phyloP scores from a whole-genome alignment of 2,329 filamentous ascomycete species.

The Alternaria dauci region DNA sequence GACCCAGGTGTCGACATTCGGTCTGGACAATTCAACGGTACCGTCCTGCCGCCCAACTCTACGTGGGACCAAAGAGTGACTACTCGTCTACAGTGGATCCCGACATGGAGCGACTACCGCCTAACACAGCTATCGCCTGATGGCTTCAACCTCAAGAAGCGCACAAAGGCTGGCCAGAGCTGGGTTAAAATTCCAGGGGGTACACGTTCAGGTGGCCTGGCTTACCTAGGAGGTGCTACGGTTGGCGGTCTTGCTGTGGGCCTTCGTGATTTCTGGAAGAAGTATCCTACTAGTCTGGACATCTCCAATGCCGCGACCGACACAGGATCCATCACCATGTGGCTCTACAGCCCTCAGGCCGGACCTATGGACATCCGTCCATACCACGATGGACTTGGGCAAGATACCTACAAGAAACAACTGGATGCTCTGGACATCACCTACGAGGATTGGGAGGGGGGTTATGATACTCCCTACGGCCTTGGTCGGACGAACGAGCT shows the following conservation, averaged over 20 bases:
- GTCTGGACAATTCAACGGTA: conserved; percentile 61
- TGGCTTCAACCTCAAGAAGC: conserved; percentile 68
- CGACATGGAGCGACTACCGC: conserved; percentile 66
- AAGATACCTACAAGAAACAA: conserved; percentile 65
- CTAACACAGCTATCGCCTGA: conserved; percentile 67
- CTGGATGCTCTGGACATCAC: conserved; percentile 69
- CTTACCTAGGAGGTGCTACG: conserved; percentile 66
- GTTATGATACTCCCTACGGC: conserved; percentile 65
- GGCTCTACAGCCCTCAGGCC: conserved; percentile 67
- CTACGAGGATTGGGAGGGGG: conserved; percentile 68
- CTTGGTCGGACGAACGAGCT: conserved; percentile 67
- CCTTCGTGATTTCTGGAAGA: conserved; percentile 69
- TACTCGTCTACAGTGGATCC: conserved; percentile 63
- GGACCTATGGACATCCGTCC: conserved; percentile 65
- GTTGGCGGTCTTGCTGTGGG: conserved; percentile 67
- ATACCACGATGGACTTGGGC: conserved; percentile 66
- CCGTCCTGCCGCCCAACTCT: conserved; percentile 49
- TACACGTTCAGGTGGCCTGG: conserved; percentile 64
- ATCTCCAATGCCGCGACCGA: conserved; percentile 61
- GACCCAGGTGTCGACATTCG: conserved; percentile 63
- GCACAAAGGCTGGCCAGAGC: conserved; percentile 64
- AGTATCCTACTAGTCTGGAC: conserved; percentile 67
- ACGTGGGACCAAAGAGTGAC: conserved; percentile 60
- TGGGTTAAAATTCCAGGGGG: conserved; percentile 68
- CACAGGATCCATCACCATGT: conserved; percentile 63